phyloP scores from a whole-genome alignment of 306 rosid species.

The Vicia faba region DNA sequence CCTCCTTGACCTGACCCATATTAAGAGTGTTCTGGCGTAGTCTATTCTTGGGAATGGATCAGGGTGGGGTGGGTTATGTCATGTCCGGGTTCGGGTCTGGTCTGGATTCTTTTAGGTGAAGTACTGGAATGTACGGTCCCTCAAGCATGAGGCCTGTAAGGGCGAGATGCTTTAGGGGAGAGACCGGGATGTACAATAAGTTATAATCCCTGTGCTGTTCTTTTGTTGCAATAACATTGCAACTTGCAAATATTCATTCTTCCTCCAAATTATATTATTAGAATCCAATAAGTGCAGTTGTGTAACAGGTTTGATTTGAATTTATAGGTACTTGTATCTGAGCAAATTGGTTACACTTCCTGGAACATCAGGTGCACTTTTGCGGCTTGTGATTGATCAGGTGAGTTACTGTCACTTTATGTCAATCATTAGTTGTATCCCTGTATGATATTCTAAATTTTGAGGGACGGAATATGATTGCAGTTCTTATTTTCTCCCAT shows the following conservation, averaged over 20 bases:
- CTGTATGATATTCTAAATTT: slow-evolving; percentile 20
- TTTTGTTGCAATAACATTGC: slow-evolving; percentile 18
- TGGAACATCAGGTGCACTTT: slow-evolving; percentile 85
- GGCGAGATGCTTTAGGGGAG: no score
- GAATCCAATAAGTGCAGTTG: neutral
- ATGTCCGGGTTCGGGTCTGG: no score
- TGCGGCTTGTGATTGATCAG: slow-evolving; percentile 92
- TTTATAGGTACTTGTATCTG: slow-evolving; percentile 78
- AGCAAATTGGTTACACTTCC: slow-evolving; percentile 74
- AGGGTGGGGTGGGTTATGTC: no score
- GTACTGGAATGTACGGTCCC: no score
- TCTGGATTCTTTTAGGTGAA: no score
- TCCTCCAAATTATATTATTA: neutral
- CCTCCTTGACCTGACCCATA: no score
- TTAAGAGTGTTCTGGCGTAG: no score
- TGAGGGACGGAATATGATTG: slow-evolving; percentile 40
- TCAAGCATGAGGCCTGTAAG: no score
- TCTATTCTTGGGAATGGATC: no score
- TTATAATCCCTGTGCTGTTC: slow-evolving; percentile 29
- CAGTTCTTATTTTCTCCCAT: slow-evolving; percentile 87
- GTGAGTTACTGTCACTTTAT: slow-evolving; percentile 41
- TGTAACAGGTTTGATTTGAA: slow-evolving; percentile 13
- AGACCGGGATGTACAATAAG: neutral
- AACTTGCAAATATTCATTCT: neutral
- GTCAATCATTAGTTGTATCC: slow-evolving; percentile 26